Evolutionary conservation across 2,329 filamentous ascomycete genomes (phyloP), one percentile per base, ranked within the genome.

Genomic region (Amesomyces nigricolor): DNA sequence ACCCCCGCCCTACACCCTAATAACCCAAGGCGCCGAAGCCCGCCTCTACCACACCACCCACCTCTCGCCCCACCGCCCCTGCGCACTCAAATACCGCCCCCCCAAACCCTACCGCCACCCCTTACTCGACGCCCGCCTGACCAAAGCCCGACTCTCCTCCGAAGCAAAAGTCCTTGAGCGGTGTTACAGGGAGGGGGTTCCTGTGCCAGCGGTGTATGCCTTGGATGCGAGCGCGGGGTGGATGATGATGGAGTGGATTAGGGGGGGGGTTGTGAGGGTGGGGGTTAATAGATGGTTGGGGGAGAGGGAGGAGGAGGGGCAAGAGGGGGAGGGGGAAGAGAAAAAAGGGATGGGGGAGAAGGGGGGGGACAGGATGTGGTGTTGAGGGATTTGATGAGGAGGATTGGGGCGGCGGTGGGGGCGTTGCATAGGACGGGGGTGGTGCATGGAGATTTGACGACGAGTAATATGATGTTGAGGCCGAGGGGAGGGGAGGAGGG

Each of bases 11-110:
- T 83, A 89, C 60, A 71, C 69, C 47, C 87, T 96, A 66, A 82
- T 97, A 64, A 86, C 89, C 55, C 94, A 97, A 78, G 94, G 94
- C 73, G 94, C 94, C 68, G 94, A 99, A 81, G 91, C 89, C 58
- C 89, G 92, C 62, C 83, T 99, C 68, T 97, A 95, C 82, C 86
- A 85, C 71, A 92, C 89, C 16, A 85, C 82, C 53, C 95, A 89
- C 73, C 85, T 96, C 53, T 70, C 79, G 1, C 80, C 88, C 39
- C 70, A 77, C 54, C 76, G 82, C 9, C 82, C 87, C 13, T 88
- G 85, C 68, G 89, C 92, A 0, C 82, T 97, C 60, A 99, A 99
- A 75, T 85, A 95, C 78, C 89, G 94, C 0, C 91, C 92, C 0
- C 79, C 85, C 26, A 99, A 99, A 74, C 83, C 88, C 26, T 99